Base-by-base conservation (phyloP, 2,329 filamentous ascomycete species). In the Pseudocercospora eumusae region DNA sequence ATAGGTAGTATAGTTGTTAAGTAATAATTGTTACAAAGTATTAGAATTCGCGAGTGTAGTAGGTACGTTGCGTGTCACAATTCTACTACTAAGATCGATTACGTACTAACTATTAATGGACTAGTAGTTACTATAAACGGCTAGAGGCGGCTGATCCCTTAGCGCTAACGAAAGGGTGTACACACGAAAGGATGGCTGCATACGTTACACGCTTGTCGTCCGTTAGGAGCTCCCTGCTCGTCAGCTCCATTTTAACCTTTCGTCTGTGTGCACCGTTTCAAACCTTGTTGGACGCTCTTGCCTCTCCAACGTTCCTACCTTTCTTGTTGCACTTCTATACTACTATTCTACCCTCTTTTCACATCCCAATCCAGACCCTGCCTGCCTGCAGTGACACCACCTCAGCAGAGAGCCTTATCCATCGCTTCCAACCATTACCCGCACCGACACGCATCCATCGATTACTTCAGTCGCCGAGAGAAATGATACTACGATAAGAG, bases 201-300 rank as follows among this genome's bases (percentile, higher is more conserved):
- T 25, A 25, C 23, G 23, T 25, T 25, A 25, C 3, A 25, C 55
- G 60, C 54, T 59, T 59, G 63, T 47, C 53, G 55, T 57, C 44
- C 57, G 60, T 63, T 60, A 59, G 45, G 64, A 60, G 52, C 52
- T 52, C 47, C 56, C 56, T 56, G 36, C 60, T 59, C 45, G 47
- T 62, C 54, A 10, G 57, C 52, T 44, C 28, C 45, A 27, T 44
- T 40, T 56, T 59, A 63, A 50, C 55, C 20, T 65, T 61, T 63
- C 60, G 59, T 57, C 27, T 62, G 64, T 63, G 61, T 57, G 54
- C 55, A 56, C 44, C 61, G 60, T 63, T 61, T 64, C 60, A 45
- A 47, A 64, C 60, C 62, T 63, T 53, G 54, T 50, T 52, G 45
- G 44, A 28, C 31, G 50, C 60, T 64, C 57, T 60, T 49, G 54